These are phyloP conservation scores for Skeletonema menzelii DNA, from an alignment of 108 stramenopile genomes.

Conservation along the genomic window DNA sequence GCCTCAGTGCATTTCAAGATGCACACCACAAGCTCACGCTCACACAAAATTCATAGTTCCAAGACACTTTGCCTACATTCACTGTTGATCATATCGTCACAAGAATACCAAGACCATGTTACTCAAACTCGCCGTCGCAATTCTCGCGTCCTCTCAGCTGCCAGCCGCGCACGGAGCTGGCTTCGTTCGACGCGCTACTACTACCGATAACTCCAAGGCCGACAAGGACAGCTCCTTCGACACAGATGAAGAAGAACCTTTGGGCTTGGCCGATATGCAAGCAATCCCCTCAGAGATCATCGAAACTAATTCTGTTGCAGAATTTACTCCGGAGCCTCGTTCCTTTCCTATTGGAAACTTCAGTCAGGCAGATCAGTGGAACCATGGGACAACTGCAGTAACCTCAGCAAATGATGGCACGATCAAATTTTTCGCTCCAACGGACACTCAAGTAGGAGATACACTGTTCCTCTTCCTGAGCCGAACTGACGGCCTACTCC, in stretches of 20 bases:
- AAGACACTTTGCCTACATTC: not conserved
- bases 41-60: not conserved
- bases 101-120: not conserved
- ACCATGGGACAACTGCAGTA: slow-evolving; percentile 36
- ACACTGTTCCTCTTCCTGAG: slow-evolving; percentile 42
- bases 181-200: not conserved
- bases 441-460: slow-evolving; percentile 33
- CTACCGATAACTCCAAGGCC: not conserved
- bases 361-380: slow-evolving; percentile 26
- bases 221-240: not conserved
- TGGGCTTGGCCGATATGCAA: not conserved
- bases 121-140: not conserved
- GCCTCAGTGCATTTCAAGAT: not conserved
- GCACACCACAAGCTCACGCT: not conserved
- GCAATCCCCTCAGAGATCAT: not conserved
- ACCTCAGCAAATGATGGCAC: slow-evolving; percentile 15
- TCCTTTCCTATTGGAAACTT: not conserved
- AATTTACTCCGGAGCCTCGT: not conserved
- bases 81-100: not conserved
- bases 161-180: not conserved
- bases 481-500: slow-evolving; percentile 39
- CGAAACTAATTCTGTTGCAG: not conserved
- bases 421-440: slow-evolving; percentile 27
- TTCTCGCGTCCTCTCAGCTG: not conserved
- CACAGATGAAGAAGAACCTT: not conserved